Evolutionary conservation across 345 rosid genomes (phyloP), one percentile per base, ranked within the genome.

Genomic region (Gossypium stocksii): DNA sequence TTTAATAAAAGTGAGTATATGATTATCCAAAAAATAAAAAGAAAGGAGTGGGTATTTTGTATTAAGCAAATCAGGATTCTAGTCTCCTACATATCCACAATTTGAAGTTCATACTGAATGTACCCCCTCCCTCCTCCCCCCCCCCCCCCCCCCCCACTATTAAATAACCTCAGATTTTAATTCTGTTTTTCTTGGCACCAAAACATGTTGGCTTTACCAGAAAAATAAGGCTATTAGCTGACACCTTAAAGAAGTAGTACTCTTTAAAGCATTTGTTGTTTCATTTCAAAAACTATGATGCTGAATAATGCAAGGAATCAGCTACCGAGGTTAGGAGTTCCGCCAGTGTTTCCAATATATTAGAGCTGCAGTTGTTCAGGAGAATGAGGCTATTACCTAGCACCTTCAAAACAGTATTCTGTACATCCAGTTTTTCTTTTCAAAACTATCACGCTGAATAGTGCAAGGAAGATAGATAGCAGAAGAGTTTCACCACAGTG

Each of bases 401-500:
- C 19, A 61, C 43, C 4, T 27, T 61, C 34, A 23, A 13, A 23
- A 9, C 63, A 56, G 60, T 59, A 12, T 59, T 23, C 38, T 61
- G 34, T 13, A 10, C 17, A 59, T 59, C 17, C 2, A 34, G 27
- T 59, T 23, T 15, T 59, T 59, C 20, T 34, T 23, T 59, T 34
- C 38, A 34, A 34, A 34, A 34, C 38, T 34, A 34, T 29, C 38
- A 29, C 38, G 1, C 38, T 29, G 38, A 34, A 34, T 34, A 34
- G 6, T 34, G 38, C 38, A 34, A 34, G 45, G 58, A 69, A 49
- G 45, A 51, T 51, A 27, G 46, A 51, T 14, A 69, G 59, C 2
- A 19, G 72, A 69, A 51, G 44, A 69, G 60, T 23, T 69, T 41
- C 17, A 46, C 60, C 59, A 53, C 41, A 9, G 44, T 17, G 72